A percentile compares a stretch with the other conserved stretches of the same genome.
Evolutionary conservation across 805 yeast genomes (phyloP).

Genomic region (Wickerhamomyces sydowiorum): DNA sequence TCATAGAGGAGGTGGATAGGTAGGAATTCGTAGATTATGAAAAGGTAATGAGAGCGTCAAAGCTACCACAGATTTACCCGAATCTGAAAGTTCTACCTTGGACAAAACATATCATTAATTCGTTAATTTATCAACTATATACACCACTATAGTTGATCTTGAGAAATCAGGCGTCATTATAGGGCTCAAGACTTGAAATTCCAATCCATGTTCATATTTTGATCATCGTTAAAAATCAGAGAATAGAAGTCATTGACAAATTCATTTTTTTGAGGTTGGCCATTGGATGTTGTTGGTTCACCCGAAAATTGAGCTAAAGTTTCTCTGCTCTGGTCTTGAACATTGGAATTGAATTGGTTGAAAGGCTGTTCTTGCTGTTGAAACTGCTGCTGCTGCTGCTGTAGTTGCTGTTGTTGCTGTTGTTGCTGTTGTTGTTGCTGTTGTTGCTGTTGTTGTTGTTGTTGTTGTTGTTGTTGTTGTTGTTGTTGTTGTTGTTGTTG

Average conservation of each 20-base stretch:
- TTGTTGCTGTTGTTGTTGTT: slow-evolving; percentile 2
- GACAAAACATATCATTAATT: too few species aligned
- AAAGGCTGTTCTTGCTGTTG: background rate
- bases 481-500: background rate
- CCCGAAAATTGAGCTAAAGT: background rate
- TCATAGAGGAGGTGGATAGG: too few species aligned
- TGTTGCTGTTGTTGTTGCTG: background rate
- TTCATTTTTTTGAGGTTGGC: slow-evolving; percentile 15
- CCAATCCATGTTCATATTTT: slow-evolving; percentile 2
- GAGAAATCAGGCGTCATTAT: too few species aligned
- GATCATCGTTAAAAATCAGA: slow-evolving; percentile 38
- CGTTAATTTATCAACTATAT: background rate
- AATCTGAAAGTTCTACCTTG: too few species aligned
- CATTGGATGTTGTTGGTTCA: slow-evolving; percentile 1
- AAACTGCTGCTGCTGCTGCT: background rate
- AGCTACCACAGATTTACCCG: too few species aligned
- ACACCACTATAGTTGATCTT: too few species aligned
- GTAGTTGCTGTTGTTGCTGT: background rate
- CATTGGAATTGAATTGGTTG: background rate
- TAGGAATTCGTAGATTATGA: too few species aligned
- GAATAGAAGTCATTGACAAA: slow-evolving; percentile 38
- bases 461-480: slow-evolving; percentile 4
- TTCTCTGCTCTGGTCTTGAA: background rate
- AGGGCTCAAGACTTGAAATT: background rate
- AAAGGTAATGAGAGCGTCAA: too few species aligned